Evolutionary conservation across 2,329 filamentous ascomycete genomes (phyloP).

Genomic region (Dendrostoma leiphaemia): DNA sequence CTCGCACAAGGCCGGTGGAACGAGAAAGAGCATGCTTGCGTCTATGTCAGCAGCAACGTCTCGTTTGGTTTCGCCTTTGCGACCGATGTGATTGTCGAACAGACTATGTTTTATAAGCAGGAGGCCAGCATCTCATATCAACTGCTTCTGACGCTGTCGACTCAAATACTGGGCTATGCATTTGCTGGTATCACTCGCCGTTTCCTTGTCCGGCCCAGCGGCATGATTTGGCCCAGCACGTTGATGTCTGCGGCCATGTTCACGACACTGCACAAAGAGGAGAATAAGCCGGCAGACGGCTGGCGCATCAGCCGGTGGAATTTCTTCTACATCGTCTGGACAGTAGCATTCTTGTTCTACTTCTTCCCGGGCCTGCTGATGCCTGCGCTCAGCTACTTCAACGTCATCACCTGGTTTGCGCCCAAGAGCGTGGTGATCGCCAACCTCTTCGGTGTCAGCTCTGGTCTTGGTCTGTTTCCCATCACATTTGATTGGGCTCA

Average conservation of each 20-base stretch:
- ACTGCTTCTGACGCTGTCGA: constrained; percentile 78
- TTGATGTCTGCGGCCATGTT: constrained; percentile 90
- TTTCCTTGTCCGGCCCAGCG: constrained; percentile 79
- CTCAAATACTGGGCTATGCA: constrained; percentile 82
- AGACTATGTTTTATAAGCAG: constrained; percentile 86
- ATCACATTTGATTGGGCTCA: constrained; percentile 92
- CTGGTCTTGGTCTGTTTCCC: constrained; percentile 79
- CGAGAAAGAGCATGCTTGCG: constrained; percentile 84
- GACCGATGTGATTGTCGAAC: constrained; percentile 86
- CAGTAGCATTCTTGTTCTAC: constrained; percentile 74
- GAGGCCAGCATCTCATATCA: constrained; percentile 75
- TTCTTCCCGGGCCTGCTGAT: constrained; percentile 81
- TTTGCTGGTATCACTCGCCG: constrained; percentile 80
- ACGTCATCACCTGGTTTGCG: constrained; percentile 83
- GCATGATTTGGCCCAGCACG: constrained; percentile 90
- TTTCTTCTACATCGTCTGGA: constrained; percentile 77
- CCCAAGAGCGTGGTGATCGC: constrained; percentile 83
- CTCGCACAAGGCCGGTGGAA: constrained; percentile 81
- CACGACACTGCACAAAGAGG: constrained; percentile 77
- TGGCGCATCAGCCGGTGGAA: constrained; percentile 81
- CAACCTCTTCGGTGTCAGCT: constrained; percentile 83
- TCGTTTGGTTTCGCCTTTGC: constrained; percentile 88
- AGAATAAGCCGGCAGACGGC: constrained; percentile 77
- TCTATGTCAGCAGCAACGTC: constrained; percentile 87
- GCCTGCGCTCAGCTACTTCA: constrained; percentile 86